Evolutionary conservation across 345 rosid genomes (phyloP).

Genomic region (Eucalyptus tenuipes): DNA sequence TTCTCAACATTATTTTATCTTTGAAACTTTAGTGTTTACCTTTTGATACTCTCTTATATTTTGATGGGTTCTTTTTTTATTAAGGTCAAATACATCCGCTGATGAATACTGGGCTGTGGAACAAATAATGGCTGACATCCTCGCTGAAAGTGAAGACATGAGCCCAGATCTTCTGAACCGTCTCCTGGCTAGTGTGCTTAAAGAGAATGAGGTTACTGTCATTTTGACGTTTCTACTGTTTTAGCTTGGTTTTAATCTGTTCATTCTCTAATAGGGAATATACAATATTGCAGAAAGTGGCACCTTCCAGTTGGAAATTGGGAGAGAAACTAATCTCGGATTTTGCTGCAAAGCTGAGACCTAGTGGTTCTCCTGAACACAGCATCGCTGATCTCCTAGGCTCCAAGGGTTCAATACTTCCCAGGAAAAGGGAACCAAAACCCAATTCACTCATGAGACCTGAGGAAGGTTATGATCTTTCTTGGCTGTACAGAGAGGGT

Average conservation of each 20-base stretch:
- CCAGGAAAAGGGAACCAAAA: not conserved
- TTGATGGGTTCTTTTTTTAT: accelerated
- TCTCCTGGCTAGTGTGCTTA: conserved; percentile 41
- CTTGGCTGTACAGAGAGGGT: not conserved
- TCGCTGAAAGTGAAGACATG: conserved; percentile 48
- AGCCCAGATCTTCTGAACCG: conserved; percentile 30
- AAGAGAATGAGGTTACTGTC: conserved; percentile 41
- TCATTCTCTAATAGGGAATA: not conserved
- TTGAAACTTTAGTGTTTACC: accelerated
- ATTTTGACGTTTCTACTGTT: not conserved
- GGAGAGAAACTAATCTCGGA: conserved; percentile 39
- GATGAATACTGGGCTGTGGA: conserved; percentile 43
- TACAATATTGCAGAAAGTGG: conserved; percentile 16
- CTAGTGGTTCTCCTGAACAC: conserved; percentile 6
- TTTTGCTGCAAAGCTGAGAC: conserved; percentile 40
- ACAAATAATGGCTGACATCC: conserved; percentile 43
- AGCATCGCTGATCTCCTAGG: not conserved
- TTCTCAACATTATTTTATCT: not conserved
- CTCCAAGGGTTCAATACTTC: not conserved
- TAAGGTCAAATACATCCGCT: not conserved
- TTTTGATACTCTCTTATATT: not conserved
- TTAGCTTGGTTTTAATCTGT: not conserved
- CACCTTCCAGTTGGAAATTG: conserved; percentile 31
- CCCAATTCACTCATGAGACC: not conserved
- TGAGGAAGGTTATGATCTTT: not conserved